Evolutionary conservation across 202 grass and related monocot genomes (phyloP).

Genomic region (Dendrocalamus latiflorus): DNA sequence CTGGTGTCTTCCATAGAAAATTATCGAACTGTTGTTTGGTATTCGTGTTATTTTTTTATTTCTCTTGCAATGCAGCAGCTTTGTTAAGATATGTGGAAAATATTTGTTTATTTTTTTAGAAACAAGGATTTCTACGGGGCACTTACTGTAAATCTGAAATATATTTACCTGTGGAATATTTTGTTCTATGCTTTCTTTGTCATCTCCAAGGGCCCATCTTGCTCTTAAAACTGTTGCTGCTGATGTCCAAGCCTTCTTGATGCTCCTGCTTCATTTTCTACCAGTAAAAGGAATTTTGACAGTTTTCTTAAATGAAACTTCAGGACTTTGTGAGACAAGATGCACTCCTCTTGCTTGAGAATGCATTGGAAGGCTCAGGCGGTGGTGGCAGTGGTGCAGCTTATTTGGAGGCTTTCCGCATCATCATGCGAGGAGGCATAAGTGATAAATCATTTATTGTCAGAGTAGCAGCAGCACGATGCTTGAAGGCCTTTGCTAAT

Average conservation of each 20-base stretch:
- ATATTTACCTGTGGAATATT: neutral
- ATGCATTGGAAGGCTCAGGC: slow-evolving; percentile 86
- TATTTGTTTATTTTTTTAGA: neutral
- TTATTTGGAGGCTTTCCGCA: slow-evolving; percentile 82
- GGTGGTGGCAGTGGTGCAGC: slow-evolving; percentile 61
- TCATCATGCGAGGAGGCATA: slow-evolving; percentile 81
- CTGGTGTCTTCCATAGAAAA: neutral
- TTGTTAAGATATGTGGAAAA: neutral
- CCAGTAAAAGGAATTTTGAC: slow-evolving; percentile 23
- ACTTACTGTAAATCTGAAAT: slow-evolving; percentile 4
- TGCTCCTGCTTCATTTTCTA: slow-evolving; percentile 32
- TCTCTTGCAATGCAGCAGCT: slow-evolving; percentile 10
- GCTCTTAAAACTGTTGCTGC: slow-evolving; percentile 1
- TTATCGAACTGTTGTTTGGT: slow-evolving; percentile 1
- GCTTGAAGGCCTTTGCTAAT: slow-evolving; percentile 88
- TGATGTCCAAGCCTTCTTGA: neutral
- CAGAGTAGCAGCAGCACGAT: slow-evolving; percentile 80
- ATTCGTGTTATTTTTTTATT: slow-evolving; percentile 8
- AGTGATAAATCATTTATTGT: slow-evolving; percentile 88
- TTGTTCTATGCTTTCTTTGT: slow-evolving; percentile 9
- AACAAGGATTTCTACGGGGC: neutral
- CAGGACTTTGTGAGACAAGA: slow-evolving; percentile 97
- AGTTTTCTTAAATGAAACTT: slow-evolving; percentile 18
- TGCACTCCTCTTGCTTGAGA: slow-evolving; percentile 86
- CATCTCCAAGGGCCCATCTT: neutral